Evolutionary conservation across 2,329 filamentous ascomycete species (phyloP).

Genomic region (Penicillium sp.): DNA sequence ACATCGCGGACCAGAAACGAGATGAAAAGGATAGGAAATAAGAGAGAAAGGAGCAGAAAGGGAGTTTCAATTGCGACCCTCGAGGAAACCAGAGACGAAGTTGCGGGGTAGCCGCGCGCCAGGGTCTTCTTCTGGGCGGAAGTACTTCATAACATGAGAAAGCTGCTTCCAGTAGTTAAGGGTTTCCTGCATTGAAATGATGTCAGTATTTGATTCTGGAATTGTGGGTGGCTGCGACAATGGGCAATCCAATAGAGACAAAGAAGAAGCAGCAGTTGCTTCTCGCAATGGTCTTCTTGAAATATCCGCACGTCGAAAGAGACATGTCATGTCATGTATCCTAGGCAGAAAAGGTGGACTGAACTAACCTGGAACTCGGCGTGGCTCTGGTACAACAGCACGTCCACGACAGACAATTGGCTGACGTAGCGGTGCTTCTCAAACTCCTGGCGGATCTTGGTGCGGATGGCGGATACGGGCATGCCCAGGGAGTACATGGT

Average conservation of each 20-base stretch:
- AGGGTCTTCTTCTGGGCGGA: conserved; percentile 80
- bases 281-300: neutral
- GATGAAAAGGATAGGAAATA: conserved; percentile 14
- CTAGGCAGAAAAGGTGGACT: neutral
- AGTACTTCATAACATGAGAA: conserved; percentile 94
- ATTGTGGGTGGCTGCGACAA: neutral
- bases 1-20: conserved; percentile 23
- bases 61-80: conserved; percentile 61
- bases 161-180: conserved; percentile 99
- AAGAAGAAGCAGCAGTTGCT: neutral
- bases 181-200: conserved; percentile 67
- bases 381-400: conserved; percentile 85
- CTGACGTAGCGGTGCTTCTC: conserved; percentile 92
- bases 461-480: conserved; percentile 81
- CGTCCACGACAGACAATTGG: conserved; percentile 83
- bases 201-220: neutral
- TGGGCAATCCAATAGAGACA: neutral
- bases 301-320: neutral
- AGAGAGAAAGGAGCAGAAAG: conserved; percentile 16
- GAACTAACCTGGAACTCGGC: conserved; percentile 81
- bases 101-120: conserved; percentile 73
- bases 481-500: conserved; percentile 93
- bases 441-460: conserved; percentile 94
- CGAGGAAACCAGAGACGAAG: conserved; percentile 93
- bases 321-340: neutral